A percentile compares a stretch with the other conserved stretches of the same genome.
Conservation (phyloP, 1,284 basidiomycete genomes). For the Phylloboletellus chloephorus region DNA sequence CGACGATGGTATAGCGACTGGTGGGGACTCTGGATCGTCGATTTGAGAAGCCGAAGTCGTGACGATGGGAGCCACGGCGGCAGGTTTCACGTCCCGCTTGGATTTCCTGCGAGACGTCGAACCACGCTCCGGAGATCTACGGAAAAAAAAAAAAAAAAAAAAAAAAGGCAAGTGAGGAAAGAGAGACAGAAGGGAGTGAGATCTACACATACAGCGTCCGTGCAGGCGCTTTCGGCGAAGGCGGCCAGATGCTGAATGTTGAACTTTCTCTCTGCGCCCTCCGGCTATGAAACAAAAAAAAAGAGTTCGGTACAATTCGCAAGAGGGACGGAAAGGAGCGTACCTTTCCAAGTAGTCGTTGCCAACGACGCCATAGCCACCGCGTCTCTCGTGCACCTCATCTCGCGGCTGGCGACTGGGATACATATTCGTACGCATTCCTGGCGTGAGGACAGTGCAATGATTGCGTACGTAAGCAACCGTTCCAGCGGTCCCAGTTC, state of each 20-base stretch:
- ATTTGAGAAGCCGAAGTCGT: slow-evolving; percentile 11
- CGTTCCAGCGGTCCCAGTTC: no score
- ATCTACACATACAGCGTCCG: slow-evolving; percentile 49
- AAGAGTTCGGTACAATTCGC: slow-evolving; percentile 1
- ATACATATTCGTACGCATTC: no score
- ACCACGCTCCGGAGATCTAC: slow-evolving; percentile 49
- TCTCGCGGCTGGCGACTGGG: slow-evolving; percentile 24
- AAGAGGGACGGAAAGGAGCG: background rate
- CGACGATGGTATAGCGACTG: slow-evolving; percentile 17
- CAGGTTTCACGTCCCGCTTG: slow-evolving; percentile 58
- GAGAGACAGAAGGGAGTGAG: background rate
- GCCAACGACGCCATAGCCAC: slow-evolving; percentile 23
- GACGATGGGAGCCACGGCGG: slow-evolving; percentile 33
- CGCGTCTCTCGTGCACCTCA: slow-evolving; percentile 21
- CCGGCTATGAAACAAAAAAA: slow-evolving; percentile 47
- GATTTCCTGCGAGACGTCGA: slow-evolving; percentile 54
- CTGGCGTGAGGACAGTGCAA: no score
- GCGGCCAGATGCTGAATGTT: slow-evolving; percentile 74
- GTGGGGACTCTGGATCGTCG: slow-evolving; percentile 22
- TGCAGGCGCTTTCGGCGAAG: slow-evolving; percentile 69
- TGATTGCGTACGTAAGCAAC: no score
- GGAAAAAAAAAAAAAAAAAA: no score
- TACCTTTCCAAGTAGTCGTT: slow-evolving; percentile 40
- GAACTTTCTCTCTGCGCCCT: slow-evolving; percentile 64
- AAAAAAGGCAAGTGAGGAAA: slow-evolving; percentile 3